Conservation (phyloP, 139 green algal genomes). For the Tetradesmus lagerheimii region DNA sequence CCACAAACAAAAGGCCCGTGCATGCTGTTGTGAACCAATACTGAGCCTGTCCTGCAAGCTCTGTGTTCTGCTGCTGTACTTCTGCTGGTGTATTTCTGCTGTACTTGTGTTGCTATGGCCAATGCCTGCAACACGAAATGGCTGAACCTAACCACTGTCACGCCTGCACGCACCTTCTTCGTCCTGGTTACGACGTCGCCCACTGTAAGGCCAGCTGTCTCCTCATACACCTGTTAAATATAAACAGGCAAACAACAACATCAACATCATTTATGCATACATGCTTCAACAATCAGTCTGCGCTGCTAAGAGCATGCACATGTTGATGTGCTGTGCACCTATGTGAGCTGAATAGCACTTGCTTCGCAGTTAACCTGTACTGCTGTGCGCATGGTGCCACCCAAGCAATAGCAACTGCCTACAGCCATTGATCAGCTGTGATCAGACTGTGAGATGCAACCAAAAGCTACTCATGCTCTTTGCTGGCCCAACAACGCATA, state of each 20-base stretch:
- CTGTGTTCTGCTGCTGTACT: background rate
- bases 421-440: background rate
- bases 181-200: slow-evolving; percentile 91
- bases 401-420: background rate
- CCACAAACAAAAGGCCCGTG: too few species aligned
- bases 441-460: background rate
- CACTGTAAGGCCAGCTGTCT: slow-evolving; percentile 97
- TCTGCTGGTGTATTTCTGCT: background rate
- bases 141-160: too few species aligned
- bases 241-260: background rate
- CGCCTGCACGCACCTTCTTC: slow-evolving; percentile 80
- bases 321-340: background rate
- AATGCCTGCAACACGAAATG: too few species aligned
- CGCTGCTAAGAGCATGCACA: background rate
- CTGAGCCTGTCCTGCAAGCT: too few species aligned
- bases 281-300: background rate
- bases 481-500: background rate
- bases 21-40: too few species aligned
- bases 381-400: background rate
- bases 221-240: slow-evolving; percentile 94
- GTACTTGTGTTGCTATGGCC: background rate
- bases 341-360: background rate
- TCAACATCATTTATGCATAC: too few species aligned
- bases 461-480: background rate
- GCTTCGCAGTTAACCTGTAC: background rate